phyloP scores from a whole-genome alignment of 78 protist species.

The Monosiga brevicollis region DNA sequence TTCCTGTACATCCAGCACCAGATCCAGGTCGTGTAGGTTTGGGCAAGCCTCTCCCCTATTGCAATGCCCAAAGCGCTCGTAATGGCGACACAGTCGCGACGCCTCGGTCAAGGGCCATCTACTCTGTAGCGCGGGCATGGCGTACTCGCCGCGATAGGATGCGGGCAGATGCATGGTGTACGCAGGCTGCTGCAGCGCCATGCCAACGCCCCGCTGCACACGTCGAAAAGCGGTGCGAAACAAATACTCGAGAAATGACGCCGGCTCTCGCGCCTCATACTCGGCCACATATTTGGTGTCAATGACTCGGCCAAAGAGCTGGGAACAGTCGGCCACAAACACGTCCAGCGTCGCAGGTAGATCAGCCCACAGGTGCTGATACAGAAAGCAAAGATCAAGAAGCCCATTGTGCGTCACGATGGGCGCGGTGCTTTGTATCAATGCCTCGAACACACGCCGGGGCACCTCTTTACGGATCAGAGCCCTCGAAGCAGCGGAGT shows the following conservation, averaged over 20 bases:
- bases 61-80: too few species aligned
- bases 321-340: slow-evolving; percentile 13
- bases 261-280: slow-evolving; percentile 6
- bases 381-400: slow-evolving; percentile 4
- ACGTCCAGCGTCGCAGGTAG: not conserved
- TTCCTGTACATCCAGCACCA: not conserved
- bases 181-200: too few species aligned
- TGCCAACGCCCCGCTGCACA: too few species aligned
- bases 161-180: too few species aligned
- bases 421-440: too few species aligned
- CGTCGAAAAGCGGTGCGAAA: slow-evolving; percentile 12
- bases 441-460: too few species aligned
- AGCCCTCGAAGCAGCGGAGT: too few species aligned
- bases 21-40: not conserved
- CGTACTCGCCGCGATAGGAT: too few species aligned
- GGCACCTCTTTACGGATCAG: too few species aligned
- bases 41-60: not conserved
- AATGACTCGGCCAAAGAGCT: not conserved
- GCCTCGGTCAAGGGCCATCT: too few species aligned
- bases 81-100: too few species aligned
- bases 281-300: slow-evolving; percentile 29
- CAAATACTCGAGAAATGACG: slow-evolving; percentile 19
- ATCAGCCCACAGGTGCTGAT: slow-evolving; percentile 11
- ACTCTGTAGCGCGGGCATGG: too few species aligned
- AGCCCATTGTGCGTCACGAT: slow-evolving; percentile 17